Percentiles rank a stretch among this genome's conserved stretches.
phyloP scores from a whole-genome alignment of 139 green algal genomes.

The Spirogloea muscicola region DNA sequence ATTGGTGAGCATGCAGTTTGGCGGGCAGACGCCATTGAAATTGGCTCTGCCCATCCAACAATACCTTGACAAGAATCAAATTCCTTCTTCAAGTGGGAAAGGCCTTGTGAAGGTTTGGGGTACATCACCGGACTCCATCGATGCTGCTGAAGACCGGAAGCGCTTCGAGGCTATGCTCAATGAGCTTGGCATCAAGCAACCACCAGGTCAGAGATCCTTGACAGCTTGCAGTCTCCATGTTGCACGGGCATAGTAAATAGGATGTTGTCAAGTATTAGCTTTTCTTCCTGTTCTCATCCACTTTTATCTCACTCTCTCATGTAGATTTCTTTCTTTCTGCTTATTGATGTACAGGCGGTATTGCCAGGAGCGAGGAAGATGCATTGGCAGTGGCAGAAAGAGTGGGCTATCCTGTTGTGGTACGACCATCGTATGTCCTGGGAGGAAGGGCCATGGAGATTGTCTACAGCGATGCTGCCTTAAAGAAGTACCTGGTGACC shows the following conservation, averaged over 20 bases:
- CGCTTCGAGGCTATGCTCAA: slow-evolving; percentile 59
- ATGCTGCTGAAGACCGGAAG: slow-evolving; percentile 91
- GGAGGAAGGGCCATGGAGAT: slow-evolving; percentile 96
- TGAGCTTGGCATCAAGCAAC: slow-evolving; percentile 85
- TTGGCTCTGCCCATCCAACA: slow-evolving; percentile 78
- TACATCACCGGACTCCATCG: slow-evolving; percentile 84
- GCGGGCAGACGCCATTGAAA: slow-evolving; percentile 96
- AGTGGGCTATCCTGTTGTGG: slow-evolving; percentile 94
- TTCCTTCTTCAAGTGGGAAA: slow-evolving; percentile 60
- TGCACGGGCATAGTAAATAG: no score
- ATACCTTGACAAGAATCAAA: slow-evolving; percentile 41
- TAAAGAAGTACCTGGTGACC: slow-evolving; percentile 55
- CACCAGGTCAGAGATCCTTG: slow-evolving; percentile 47
- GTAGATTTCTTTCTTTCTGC: neutral
- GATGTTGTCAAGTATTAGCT: no score
- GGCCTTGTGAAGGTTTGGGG: slow-evolving; percentile 92
- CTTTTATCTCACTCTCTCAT: no score
- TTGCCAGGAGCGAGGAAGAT: slow-evolving; percentile 60
- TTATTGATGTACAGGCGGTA: slow-evolving; percentile 10
- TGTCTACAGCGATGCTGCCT: slow-evolving; percentile 77
- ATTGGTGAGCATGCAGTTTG: no score
- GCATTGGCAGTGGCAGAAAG: slow-evolving; percentile 67
- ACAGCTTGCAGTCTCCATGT: no score
- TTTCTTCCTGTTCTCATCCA: no score
- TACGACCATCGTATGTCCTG: slow-evolving; percentile 92